These are phyloP conservation scores for Petunia hybrid DNA, from an alignment of 305 asterid species.

Conservation along the genomic window DNA sequence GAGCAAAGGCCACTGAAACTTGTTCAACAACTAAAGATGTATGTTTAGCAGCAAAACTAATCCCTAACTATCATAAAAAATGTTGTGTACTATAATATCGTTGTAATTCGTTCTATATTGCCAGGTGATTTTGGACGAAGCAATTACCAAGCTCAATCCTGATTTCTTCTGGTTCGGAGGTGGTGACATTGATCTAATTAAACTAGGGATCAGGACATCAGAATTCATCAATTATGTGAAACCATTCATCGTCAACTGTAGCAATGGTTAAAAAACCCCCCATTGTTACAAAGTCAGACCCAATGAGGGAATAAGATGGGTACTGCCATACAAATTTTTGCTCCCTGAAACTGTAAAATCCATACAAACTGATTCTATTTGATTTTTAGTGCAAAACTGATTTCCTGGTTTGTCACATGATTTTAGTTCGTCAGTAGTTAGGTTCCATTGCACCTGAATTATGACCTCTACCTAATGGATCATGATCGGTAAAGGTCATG, in stretches of 20 bases:
- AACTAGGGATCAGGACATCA: constrained; percentile 69
- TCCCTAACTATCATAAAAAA: not conserved
- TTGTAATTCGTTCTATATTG: constrained; percentile 32
- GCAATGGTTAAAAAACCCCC: constrained; percentile 48
- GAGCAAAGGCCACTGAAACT: not conserved
- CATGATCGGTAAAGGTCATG: not conserved
- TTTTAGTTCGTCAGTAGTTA: constrained; percentile 3
- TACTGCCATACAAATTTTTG: not conserved
- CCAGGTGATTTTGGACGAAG: constrained; percentile 96
- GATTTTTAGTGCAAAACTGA: not conserved
- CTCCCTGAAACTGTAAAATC: not conserved
- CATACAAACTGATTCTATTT: not conserved
- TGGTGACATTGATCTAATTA: constrained; percentile 83
- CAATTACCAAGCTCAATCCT: constrained; percentile 75
- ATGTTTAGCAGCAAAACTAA: constrained; percentile 10
- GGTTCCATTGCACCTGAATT: not conserved
- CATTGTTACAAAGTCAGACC: not conserved
- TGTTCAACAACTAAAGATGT: not conserved
- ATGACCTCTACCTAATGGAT: not conserved
- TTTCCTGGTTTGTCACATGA: constrained; percentile 6
- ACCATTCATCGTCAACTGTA: constrained; percentile 78
- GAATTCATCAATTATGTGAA: constrained; percentile 66
- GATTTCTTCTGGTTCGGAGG: constrained; percentile 98
- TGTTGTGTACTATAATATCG: not conserved
- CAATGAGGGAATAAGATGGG: not conserved